Percentiles rank a stretch among this genome's conserved stretches.
These are phyloP conservation scores for Picochlorum sp. DNA, from an alignment of 139 green algal species.

Conservation along the genomic window DNA sequence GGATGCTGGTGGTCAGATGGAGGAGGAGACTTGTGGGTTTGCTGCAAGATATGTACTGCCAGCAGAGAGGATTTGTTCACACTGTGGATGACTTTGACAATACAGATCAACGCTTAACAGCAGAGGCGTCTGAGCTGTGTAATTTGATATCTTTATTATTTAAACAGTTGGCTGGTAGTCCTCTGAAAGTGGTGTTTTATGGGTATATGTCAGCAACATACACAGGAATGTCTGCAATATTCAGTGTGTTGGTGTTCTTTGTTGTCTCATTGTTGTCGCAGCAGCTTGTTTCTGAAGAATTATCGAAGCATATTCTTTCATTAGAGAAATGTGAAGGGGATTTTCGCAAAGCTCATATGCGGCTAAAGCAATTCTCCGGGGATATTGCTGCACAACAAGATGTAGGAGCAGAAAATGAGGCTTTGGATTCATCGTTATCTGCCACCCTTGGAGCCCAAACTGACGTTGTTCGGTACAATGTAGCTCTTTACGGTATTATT, in stretches of 20 bases:
- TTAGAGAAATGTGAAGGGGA: conserved; percentile 44
- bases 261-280: conserved; percentile 19
- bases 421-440: conserved; percentile 16
- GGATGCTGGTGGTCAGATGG: conserved; percentile 13
- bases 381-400: conserved; percentile 16
- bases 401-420: conserved; percentile 6
- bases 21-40: conserved; percentile 1
- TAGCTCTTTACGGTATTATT: conserved; percentile 21
- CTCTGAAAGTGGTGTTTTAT: conserved; percentile 30
- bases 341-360: conserved; percentile 24
- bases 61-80: conserved; percentile 4
- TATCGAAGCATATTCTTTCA: conserved; percentile 29
- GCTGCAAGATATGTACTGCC: conserved; percentile 24
- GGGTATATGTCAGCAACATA: conserved; percentile 21
- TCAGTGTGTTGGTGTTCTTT: conserved; percentile 34
- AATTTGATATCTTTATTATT: conserved; percentile 9
- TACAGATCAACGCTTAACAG: conserved; percentile 69
- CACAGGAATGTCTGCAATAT: conserved; percentile 19
- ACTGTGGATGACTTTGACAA: conserved; percentile 50
- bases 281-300: conserved; percentile 24
- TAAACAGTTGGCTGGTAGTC: conserved; percentile 11
- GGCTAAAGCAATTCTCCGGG: conserved; percentile 21
- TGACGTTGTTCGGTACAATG: conserved; percentile 16
- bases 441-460: conserved; percentile 24
- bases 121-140: conserved; percentile 31